phyloP scores from a whole-genome alignment of 257 asterid genomes.

The Ballota nigra region DNA sequence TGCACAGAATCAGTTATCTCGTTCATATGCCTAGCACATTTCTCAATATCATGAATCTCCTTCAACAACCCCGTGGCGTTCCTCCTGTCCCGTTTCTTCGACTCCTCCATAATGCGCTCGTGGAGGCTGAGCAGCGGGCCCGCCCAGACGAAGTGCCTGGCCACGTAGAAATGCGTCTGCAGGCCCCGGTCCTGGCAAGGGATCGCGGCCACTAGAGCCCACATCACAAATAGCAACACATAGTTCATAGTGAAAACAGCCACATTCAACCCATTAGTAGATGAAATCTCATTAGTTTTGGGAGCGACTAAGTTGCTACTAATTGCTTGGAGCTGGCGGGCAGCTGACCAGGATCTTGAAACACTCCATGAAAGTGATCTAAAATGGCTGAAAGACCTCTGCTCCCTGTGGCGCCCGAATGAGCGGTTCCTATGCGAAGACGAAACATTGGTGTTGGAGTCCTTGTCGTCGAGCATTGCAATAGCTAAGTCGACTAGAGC shows the following conservation, averaged over 20 bases:
- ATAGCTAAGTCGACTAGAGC: conserved; percentile 68
- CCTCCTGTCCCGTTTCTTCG: conserved; percentile 70
- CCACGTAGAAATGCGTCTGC: conserved; percentile 54
- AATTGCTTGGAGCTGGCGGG: conserved; percentile 80
- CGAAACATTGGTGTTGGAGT: conserved; percentile 29
- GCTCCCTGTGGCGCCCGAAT: conserved; percentile 64
- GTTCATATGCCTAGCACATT: conserved; percentile 49
- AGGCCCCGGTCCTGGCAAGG: conserved; percentile 99
- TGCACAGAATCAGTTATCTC: conserved; percentile 53
- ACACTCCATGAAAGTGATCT: conserved; percentile 95
- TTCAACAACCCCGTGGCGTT: conserved; percentile 71
- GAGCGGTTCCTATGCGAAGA: conserved; percentile 76
- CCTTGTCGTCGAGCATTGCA: conserved; percentile 86
- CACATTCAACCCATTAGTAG: conserved; percentile 62
- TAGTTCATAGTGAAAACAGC: conserved; percentile 83
- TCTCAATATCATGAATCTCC: conserved; percentile 84
- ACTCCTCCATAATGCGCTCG: conserved; percentile 80
- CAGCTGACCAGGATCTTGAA: conserved; percentile 95
- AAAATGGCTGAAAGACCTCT: conserved; percentile 47
- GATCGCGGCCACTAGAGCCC: conserved; percentile 96
- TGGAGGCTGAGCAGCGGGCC: conserved; percentile 61
- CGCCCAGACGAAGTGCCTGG: conserved; percentile 67
- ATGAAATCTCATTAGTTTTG: conserved; percentile 45
- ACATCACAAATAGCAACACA: conserved; percentile 72
- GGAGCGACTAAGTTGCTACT: conserved; percentile 70